These are phyloP conservation scores for Tilletia horrida DNA, from an alignment of 1,284 basidiomycete species.

Conservation along the genomic window DNA sequence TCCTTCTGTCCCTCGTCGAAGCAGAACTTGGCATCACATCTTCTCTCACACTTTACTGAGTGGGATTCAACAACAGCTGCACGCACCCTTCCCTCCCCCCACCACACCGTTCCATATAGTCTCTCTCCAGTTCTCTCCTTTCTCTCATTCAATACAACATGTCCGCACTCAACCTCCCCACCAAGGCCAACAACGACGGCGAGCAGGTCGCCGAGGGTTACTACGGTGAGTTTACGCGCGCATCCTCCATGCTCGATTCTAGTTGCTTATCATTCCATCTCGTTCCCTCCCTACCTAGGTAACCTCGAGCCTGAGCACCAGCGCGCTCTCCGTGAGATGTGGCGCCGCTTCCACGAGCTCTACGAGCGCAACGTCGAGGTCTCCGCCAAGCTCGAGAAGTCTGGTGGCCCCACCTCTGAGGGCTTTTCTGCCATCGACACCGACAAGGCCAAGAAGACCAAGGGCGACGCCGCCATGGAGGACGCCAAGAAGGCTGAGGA, in stretches of 20 bases:
- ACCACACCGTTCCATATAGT: background rate
- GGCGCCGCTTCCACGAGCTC: constrained; percentile 43
- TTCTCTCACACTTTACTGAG: constrained; percentile 16
- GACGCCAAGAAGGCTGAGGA: constrained; percentile 49
- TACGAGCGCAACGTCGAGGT: constrained; percentile 45
- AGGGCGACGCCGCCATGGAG: constrained; percentile 52
- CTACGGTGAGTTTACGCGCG: constrained; percentile 32
- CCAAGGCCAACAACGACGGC: constrained; percentile 41
- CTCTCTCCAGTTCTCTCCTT: background rate
- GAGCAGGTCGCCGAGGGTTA: constrained; percentile 45
- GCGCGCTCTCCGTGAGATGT: constrained; percentile 42
- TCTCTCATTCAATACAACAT: background rate
- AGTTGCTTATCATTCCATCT: background rate
- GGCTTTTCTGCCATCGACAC: constrained; percentile 32
- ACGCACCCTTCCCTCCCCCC: background rate
- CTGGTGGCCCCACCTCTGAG: constrained; percentile 26
- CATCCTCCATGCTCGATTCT: background rate
- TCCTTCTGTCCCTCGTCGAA: background rate
- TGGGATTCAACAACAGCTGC: background rate
- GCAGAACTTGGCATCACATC: background rate
- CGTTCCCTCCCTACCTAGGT: constrained; percentile 26
- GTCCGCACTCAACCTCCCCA: constrained; percentile 18
- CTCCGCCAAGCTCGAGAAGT: constrained; percentile 39
- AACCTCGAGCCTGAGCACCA: constrained; percentile 47
- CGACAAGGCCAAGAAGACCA: constrained; percentile 45